phyloP scores from a whole-genome alignment of 306 rosid species.

The Acacia acuminata region DNA sequence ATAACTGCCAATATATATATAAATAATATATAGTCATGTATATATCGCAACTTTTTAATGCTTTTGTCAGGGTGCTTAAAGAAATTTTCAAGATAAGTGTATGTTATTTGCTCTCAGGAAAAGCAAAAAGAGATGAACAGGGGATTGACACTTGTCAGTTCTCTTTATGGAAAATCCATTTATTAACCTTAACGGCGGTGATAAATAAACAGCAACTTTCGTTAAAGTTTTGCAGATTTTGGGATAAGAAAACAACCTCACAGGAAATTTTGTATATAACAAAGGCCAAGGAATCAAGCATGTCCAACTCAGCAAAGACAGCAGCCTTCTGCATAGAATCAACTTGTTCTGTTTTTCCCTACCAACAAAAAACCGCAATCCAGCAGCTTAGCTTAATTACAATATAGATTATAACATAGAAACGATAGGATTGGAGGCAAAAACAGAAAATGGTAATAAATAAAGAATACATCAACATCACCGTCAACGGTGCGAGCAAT shows the following conservation, averaged over 20 bases:
- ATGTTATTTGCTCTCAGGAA: not conserved
- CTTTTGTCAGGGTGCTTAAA: not conserved
- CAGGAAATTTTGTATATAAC: constrained; percentile 49
- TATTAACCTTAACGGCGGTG: not conserved
- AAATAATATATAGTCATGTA: not conserved
- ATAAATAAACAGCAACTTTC: not conserved
- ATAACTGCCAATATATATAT: constrained; percentile 35
- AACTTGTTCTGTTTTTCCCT: constrained; percentile 37
- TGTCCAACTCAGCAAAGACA: constrained; percentile 19
- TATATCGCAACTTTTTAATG: too few relatives aligned
- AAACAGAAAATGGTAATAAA: not conserved
- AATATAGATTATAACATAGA: not conserved
- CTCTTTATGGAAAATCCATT: not conserved
- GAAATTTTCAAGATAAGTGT: not conserved
- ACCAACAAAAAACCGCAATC: not conserved
- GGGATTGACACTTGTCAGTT: not conserved
- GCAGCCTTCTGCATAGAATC: constrained; percentile 32
- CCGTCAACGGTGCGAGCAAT: not conserved
- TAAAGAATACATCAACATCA: not conserved
- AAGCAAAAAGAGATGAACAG: not conserved
- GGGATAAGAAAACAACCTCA: constrained; percentile 37
- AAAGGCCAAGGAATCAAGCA: constrained; percentile 41
- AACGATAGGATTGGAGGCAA: not conserved
- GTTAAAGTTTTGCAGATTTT: not conserved
- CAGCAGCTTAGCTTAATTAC: not conserved